A percentile compares a stretch with the other conserved stretches of the same genome.
Conservation (phyloP, 176 grass and related monocot genomes). For the Avena eriantha region DNA sequence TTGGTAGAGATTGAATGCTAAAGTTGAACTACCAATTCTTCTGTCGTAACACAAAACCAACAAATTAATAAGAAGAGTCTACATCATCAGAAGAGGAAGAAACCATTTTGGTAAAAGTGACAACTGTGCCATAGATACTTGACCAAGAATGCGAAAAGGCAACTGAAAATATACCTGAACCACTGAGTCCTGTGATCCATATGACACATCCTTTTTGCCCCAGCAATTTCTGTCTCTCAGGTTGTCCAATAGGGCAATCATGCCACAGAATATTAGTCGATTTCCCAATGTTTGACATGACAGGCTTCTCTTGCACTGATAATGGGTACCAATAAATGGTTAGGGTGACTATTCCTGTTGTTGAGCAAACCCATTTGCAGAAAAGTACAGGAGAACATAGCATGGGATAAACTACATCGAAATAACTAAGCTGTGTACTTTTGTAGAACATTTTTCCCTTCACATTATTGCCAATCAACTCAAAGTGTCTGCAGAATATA, state of each 20-base stretch:
- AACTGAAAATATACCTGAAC: constrained; percentile 65
- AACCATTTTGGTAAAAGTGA: not conserved
- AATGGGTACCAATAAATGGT: constrained; percentile 38
- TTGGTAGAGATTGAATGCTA: not conserved
- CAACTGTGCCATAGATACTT: not conserved
- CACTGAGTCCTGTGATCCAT: constrained; percentile 94
- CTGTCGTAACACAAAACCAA: constrained; percentile 12
- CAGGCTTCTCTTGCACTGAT: constrained; percentile 57
- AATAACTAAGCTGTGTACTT: not conserved
- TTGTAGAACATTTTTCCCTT: not conserved
- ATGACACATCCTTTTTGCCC: constrained; percentile 87
- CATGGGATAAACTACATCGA: not conserved
- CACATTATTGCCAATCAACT: not conserved
- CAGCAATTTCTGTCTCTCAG: constrained; percentile 64
- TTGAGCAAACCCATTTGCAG: constrained; percentile 24
- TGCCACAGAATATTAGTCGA: constrained; percentile 91
- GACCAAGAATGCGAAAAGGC: constrained; percentile 8
- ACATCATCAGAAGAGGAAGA: not conserved
- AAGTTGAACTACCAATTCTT: constrained; percentile 17
- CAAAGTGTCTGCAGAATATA: not conserved
- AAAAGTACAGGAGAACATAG: not conserved
- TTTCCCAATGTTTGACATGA: constrained; percentile 70
- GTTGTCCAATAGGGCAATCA: constrained; percentile 68
- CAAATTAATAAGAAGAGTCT: constrained; percentile 14
- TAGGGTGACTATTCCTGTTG: not conserved